Evolutionary conservation across 2,329 filamentous ascomycete species (phyloP).

Genomic region (Colletotrichum australisinense): DNA sequence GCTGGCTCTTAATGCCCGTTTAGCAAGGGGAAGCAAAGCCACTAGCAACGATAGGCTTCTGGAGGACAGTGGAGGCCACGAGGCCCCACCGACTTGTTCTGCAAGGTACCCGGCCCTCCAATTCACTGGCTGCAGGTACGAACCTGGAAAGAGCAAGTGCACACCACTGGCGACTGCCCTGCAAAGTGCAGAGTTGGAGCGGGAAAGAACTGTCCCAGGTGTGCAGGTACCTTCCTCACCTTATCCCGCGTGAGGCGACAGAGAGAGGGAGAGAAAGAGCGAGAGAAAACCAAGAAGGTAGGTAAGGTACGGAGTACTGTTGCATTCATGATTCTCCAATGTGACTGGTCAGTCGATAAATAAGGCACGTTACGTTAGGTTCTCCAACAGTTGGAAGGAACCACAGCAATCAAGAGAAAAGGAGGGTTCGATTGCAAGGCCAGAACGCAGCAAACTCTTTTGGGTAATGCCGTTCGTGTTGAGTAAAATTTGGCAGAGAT

Average conservation of each 20-base stretch:
- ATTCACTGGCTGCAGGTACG: not conserved
- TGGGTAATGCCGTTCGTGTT: constrained; percentile 26
- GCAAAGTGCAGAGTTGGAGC: not conserved
- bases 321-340: not conserved
- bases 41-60: constrained; percentile 33
- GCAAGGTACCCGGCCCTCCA: constrained; percentile 36
- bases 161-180: no score
- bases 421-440: not conserved
- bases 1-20: not conserved
- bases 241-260: not conserved
- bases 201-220: not conserved
- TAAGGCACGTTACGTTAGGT: not conserved
- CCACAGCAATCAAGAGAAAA: not conserved
- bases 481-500: constrained; percentile 27
- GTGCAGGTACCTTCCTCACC: not conserved
- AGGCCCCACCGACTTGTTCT: constrained; percentile 21
- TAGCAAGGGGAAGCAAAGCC: constrained; percentile 25
- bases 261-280: not conserved
- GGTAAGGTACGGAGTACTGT: not conserved
- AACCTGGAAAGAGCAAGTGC: not conserved
- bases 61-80: constrained; percentile 26
- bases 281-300: not conserved
- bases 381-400: not conserved
- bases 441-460: constrained; percentile 23
- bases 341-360: constrained; percentile 4